These are phyloP conservation scores for Dryas alaskensis DNA, from an alignment of 306 rosid genomes.

Conservation along the genomic window DNA sequence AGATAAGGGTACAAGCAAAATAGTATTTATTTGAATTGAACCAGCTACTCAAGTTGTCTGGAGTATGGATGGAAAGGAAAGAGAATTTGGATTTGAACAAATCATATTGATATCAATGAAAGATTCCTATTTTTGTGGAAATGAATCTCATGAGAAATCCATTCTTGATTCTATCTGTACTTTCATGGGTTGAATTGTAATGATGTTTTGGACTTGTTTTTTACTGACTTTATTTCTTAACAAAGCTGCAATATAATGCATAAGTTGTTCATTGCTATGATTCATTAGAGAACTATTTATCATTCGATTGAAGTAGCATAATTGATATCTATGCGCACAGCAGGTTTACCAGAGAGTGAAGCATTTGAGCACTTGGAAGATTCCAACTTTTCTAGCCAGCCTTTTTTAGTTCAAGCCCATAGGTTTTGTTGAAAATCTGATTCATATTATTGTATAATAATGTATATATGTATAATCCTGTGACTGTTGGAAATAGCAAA, in stretches of 20 bases:
- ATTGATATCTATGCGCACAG: slow-evolving; percentile 29
- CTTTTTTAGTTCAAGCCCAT: neutral
- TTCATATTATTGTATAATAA: neutral
- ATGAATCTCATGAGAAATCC: slow-evolving; percentile 16
- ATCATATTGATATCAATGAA: neutral
- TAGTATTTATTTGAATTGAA: neutral
- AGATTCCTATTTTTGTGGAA: slow-evolving; percentile 10
- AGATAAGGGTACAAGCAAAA: neutral
- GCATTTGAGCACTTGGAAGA: slow-evolving; percentile 20
- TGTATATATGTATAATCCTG: neutral
- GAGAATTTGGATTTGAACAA: neutral
- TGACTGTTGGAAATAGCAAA: neutral
- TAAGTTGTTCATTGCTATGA: slow-evolving; percentile 9
- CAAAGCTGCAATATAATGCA: neutral
- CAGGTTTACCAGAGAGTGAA: slow-evolving; percentile 44
- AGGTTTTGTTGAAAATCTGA: neutral
- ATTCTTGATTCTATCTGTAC: slow-evolving; percentile 13
- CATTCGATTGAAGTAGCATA: slow-evolving; percentile 2
- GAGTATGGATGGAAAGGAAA: neutral
- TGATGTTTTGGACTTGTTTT: neutral
- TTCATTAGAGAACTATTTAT: slow-evolving; percentile 5
- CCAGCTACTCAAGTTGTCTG: neutral
- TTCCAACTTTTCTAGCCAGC: neutral
- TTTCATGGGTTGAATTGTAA: slow-evolving; percentile 19
- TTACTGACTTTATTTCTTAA: neutral